A percentile compares a stretch with the other conserved stretches of the same genome.
Conservation (phyloP, 2,329 filamentous ascomycete genomes). For the Beauveria rudraprayagi region DNA sequence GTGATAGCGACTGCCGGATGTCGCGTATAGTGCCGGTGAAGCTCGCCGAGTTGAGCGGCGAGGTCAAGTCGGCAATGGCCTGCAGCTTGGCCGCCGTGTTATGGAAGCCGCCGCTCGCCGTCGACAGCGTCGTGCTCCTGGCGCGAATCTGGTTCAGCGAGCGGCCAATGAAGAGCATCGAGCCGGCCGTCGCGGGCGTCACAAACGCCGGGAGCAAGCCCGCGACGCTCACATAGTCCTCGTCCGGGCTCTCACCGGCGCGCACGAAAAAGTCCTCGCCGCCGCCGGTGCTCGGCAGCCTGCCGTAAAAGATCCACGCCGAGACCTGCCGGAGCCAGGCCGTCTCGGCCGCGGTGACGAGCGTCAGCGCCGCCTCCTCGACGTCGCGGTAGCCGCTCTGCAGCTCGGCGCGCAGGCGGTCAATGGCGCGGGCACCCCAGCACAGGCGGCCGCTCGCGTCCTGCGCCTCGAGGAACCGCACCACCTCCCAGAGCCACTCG, state of each 20-base stretch:
- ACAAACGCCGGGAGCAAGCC: conserved; percentile 73
- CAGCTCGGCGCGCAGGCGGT: conserved; percentile 65
- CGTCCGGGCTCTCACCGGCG: conserved; percentile 33
- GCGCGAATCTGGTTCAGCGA: conserved; percentile 77
- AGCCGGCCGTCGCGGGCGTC: conserved; percentile 61
- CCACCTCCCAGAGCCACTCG: conserved; percentile 76
- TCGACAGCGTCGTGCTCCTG: conserved; percentile 37
- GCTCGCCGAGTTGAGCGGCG: conserved; percentile 64
- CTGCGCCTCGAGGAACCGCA: conserved; percentile 54
- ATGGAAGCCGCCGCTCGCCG: conserved; percentile 28
- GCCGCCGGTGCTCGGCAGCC: conserved; percentile 65
- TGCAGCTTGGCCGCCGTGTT: conserved; percentile 61
- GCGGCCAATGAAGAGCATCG: conserved; percentile 84
- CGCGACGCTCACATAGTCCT: conserved; percentile 50
- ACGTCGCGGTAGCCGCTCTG: conserved; percentile 87
- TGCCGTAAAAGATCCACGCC: conserved; percentile 85
- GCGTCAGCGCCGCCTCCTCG: conserved; percentile 62
- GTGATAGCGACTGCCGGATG: conserved; percentile 74
- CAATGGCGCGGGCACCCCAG: conserved; percentile 66
- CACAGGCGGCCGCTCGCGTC: conserved; percentile 34
- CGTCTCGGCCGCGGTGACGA: conserved; percentile 73
- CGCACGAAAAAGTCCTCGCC: conserved; percentile 82
- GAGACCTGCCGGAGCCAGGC: conserved; percentile 88
- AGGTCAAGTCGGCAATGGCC: conserved; percentile 58
- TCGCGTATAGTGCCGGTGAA: conserved; percentile 65